Percentiles rank a stretch among this genome's conserved stretches.
These are phyloP conservation scores for Zoysia japonica DNA, from an alignment of 176 grass and related monocot genomes.

Conservation along the genomic window DNA sequence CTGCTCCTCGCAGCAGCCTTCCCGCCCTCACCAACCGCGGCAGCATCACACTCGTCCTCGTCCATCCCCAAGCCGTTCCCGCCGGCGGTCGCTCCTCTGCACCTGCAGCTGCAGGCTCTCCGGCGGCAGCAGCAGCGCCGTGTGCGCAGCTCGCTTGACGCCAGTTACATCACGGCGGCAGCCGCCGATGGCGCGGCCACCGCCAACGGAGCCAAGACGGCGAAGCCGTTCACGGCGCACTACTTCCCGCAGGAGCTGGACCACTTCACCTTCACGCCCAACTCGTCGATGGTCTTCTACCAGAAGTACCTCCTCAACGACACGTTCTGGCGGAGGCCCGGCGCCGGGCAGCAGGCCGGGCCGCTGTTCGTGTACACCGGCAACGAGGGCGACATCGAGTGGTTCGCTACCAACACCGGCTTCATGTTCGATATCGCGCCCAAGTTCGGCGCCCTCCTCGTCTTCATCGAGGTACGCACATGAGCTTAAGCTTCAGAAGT, in stretches of 20 bases:
- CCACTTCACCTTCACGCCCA: constrained; percentile 96
- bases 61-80: neutral
- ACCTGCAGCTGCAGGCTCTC: constrained; percentile 18
- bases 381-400: constrained; percentile 89
- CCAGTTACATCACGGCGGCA: neutral
- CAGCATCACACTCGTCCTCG: neutral
- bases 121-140: neutral
- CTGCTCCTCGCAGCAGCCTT: neutral
- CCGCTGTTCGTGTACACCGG: constrained; percentile 95
- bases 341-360: constrained; percentile 10
- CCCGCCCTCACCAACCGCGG: neutral
- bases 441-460: constrained; percentile 69
- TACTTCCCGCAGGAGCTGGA: constrained; percentile 92
- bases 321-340: constrained; percentile 63
- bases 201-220: neutral
- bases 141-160: neutral
- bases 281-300: constrained; percentile 56
- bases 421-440: constrained; percentile 94
- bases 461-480: constrained; percentile 84
- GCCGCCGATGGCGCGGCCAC: neutral
- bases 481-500: neutral
- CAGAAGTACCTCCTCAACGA: constrained; percentile 95
- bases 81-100: neutral
- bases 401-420: constrained; percentile 77
- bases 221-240: constrained; percentile 64